phyloP scores from a whole-genome alignment of 345 rosid genomes.

The Theobroma cacao region DNA sequence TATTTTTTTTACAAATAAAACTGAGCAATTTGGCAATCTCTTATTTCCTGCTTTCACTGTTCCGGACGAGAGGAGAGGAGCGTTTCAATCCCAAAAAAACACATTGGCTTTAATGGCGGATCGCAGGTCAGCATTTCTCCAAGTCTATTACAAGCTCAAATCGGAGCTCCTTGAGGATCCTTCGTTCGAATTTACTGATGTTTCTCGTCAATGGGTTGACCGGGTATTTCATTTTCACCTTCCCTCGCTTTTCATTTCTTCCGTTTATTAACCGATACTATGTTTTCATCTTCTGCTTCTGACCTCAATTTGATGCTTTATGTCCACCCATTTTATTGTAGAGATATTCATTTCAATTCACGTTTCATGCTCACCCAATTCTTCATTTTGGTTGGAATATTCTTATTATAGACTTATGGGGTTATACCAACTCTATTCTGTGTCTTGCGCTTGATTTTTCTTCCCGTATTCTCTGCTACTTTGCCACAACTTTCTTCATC shows the following conservation, averaged over 20 bases:
- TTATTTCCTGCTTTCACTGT: background rate
- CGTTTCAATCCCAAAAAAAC: background rate
- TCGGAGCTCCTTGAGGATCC: constrained; percentile 77
- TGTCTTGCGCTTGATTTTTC: background rate
- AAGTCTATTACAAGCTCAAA: constrained; percentile 58
- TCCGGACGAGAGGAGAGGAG: background rate
- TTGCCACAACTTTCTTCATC: too few relatives aligned
- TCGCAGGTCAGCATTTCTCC: constrained; percentile 62
- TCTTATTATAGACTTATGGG: background rate
- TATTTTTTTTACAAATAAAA: too few relatives aligned
- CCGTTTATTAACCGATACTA: background rate
- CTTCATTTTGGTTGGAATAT: background rate
- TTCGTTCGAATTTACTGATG: constrained; percentile 74
- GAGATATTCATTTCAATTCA: background rate
- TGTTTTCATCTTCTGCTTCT: background rate
- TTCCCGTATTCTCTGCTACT: too few relatives aligned
- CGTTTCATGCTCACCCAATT: background rate
- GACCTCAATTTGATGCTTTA: background rate
- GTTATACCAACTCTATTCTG: too few relatives aligned
- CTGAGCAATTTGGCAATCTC: background rate
- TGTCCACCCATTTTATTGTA: background rate
- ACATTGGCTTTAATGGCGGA: constrained; percentile 49
- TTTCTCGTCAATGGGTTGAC: constrained; percentile 80
- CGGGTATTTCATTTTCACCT: constrained; percentile 31
- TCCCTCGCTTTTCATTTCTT: background rate